phyloP scores from a whole-genome alignment of 352 stramenopile species.

The Pythium coloratum region DNA sequence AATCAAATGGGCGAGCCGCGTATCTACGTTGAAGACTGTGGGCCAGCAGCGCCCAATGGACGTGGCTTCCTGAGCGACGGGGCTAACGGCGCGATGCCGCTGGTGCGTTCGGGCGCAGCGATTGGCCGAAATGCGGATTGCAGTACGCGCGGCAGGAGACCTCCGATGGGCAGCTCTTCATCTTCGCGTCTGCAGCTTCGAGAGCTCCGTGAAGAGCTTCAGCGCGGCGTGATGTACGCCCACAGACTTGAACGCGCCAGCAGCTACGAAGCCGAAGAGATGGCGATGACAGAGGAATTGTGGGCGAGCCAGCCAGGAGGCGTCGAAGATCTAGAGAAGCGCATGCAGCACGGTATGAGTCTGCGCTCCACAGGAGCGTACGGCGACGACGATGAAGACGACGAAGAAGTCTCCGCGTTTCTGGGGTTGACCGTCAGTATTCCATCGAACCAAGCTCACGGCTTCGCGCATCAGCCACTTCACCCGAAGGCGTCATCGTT shows the following conservation, averaged over 20 bases:
- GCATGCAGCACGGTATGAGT: background rate
- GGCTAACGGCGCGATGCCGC: conserved; percentile 12
- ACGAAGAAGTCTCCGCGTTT: conserved; percentile 17
- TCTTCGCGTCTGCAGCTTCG: background rate
- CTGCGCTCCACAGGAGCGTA: background rate
- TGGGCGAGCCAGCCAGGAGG: background rate
- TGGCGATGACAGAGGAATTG: background rate
- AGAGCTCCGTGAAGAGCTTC: conserved; percentile 16
- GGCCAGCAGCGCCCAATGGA: background rate
- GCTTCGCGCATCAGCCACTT: background rate
- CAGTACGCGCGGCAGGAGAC: conserved; percentile 1
- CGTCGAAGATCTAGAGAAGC: background rate
- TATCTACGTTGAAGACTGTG: background rate
- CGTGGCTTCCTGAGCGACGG: background rate
- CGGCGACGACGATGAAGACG: conserved; percentile 14
- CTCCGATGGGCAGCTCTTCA: background rate
- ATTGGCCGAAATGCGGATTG: conserved; percentile 16
- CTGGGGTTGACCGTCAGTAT: conserved; percentile 15
- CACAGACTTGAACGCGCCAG: conserved; percentile 1
- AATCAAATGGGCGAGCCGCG: conserved; percentile 16
- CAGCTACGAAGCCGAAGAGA: conserved; percentile 3
- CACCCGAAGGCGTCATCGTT: conserved; percentile 37
- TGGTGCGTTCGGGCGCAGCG: background rate
- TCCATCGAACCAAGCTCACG: background rate
- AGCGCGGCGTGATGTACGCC: conserved; percentile 11